Evolutionary conservation across 371 early-diverging fungal genomes (phyloP), one percentile per base, ranked within the genome.

Genomic region (Capillidium rhysosporum): DNA sequence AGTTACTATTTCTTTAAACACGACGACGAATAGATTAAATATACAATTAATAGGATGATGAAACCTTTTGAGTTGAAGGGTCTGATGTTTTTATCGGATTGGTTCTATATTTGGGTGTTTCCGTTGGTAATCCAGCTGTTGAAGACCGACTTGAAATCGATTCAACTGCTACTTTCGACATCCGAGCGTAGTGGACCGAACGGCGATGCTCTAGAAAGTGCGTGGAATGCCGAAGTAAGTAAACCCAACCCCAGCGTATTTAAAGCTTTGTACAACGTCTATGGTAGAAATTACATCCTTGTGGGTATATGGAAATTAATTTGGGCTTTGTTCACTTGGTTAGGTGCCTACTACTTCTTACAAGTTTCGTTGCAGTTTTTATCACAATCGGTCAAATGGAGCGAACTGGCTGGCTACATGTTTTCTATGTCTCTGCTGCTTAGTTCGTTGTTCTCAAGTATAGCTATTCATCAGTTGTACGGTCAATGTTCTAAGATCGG

Each of bases 291-390:
- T 16, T 80, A 72, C 59, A 52, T 65, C 38, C 28, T 70, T 10
- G 63, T 81, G 18, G 75, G 76, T 8, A 25, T 76, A 4, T 81
- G 76, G 73, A 76, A 76, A 57, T 49, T 77, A 14, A 41, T 70
- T 12, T 77, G 77, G 75, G 71, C 69, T 20, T 54, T 61, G 10
- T 78, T 75, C 45, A 73, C 71, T 0, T 79, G 73, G 71, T 47
- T 73, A 1, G 71, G 72, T n/a, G 65, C 67, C 1, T 80, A 70
- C 57, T 69, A 59, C 46, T 60, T 77, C 31, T 51, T 77, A 16
- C 66, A 66, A 21, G 58, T 62, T 40, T 56, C 65, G n/a, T 51
- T 75, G 18, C 54, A 57, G 29, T 69, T 63, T 49, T 54, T 66
- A 30, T 68, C 70, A 40, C 24, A 56, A 7, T 46, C 30, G 23